Conservation (phyloP, 306 rosid genomes). For the Medicago ruthenica region DNA sequence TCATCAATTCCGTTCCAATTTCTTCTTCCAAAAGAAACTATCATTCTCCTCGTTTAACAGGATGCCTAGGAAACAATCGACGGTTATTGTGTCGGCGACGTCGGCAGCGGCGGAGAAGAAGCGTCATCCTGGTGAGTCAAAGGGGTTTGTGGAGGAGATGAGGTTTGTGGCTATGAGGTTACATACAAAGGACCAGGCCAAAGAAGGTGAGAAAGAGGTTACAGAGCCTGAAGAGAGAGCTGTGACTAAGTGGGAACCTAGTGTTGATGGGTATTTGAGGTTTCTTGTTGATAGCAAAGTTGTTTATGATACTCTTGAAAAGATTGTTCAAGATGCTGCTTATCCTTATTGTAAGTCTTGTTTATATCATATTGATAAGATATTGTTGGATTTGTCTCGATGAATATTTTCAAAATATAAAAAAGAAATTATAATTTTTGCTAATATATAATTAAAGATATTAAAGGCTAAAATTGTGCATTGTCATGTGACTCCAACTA, state of each 20-base stretch:
- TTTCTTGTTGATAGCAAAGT: slow-evolving; percentile 89
- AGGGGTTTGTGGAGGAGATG: slow-evolving; percentile 99
- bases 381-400: too few relatives aligned
- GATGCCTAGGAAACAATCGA: slow-evolving; percentile 52
- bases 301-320: slow-evolving; percentile 85
- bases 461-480: too few relatives aligned
- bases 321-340: slow-evolving; percentile 66
- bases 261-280: slow-evolving; percentile 75
- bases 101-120: slow-evolving; percentile 86
- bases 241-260: slow-evolving; percentile 81
- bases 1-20: slow-evolving; percentile 34
- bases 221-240: slow-evolving; percentile 74
- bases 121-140: slow-evolving; percentile 84
- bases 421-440: too few relatives aligned
- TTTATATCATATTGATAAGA: slow-evolving; percentile 14
- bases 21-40: slow-evolving; percentile 35
- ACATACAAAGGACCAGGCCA: slow-evolving; percentile 92
- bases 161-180: slow-evolving; percentile 97
- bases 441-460: too few relatives aligned
- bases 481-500: too few relatives aligned
- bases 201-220: slow-evolving; percentile 85
- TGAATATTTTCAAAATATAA: too few relatives aligned
- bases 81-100: slow-evolving; percentile 61
- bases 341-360: slow-evolving; percentile 72
- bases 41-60: slow-evolving; percentile 3